Percentiles rank a stretch among this genome's conserved stretches.
These are phyloP conservation scores for Fusarium oxysporum DNA, from an alignment of 2,329 filamentous ascomycete species.

Conservation along the genomic window DNA sequence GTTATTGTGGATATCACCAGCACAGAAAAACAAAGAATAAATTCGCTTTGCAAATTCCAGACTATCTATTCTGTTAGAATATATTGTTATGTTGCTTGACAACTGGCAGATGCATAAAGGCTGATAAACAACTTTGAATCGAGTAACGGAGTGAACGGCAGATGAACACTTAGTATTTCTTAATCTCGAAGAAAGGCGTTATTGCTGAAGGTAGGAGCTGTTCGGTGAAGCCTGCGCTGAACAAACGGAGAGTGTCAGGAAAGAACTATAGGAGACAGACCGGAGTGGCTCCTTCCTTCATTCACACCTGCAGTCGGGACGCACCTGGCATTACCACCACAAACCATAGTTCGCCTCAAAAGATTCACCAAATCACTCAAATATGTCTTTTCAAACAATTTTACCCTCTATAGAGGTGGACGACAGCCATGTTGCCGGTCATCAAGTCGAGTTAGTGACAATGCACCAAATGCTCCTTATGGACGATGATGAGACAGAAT, in stretches of 20 bases:
- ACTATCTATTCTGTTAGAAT: background rate
- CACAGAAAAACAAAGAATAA: background rate
- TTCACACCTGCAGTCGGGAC: background rate
- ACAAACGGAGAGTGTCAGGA: background rate
- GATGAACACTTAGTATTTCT: background rate
- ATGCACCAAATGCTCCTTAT: background rate
- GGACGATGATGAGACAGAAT: background rate
- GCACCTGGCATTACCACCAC: background rate
- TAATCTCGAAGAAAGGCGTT: no score
- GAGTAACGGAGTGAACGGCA: background rate
- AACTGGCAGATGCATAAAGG: background rate
- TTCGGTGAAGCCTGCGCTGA: background rate
- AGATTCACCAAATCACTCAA: no score
- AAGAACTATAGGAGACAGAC: background rate
- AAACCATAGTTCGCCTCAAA: background rate
- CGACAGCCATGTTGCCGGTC: background rate
- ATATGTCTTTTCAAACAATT: background rate
- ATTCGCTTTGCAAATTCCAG: background rate
- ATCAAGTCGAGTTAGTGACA: background rate
- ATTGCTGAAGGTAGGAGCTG: background rate
- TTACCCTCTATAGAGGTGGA: background rate
- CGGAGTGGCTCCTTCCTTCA: conserved; percentile 6
- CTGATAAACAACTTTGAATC: background rate
- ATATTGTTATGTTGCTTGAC: background rate
- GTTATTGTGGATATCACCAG: background rate